These are phyloP conservation scores for Paramecium sonneborni DNA, from an alignment of 73 alveolate species.

Conservation along the genomic window DNA sequence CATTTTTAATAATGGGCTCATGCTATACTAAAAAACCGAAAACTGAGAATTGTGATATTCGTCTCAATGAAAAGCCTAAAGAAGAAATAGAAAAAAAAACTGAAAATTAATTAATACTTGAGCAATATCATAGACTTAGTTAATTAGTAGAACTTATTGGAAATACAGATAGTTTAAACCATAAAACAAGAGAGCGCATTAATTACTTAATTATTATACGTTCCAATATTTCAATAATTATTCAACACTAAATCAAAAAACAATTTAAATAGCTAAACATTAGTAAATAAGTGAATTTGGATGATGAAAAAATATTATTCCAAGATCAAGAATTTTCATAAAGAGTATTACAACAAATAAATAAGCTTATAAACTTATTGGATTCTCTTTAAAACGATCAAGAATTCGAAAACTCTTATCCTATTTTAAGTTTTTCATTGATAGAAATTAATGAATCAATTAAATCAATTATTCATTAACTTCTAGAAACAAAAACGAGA, in stretches of 20 bases:
- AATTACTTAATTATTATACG: constrained; percentile 11
- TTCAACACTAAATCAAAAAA: constrained; percentile 2
- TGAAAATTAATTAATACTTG: not conserved
- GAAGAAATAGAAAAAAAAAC: not conserved
- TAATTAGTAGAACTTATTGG: constrained; percentile 25
- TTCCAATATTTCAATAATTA: constrained; percentile 20
- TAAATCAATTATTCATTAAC: not conserved
- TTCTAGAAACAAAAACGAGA: constrained; percentile 24
- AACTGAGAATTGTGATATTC: not conserved
- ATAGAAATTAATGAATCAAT: not conserved
- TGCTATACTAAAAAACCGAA: constrained; percentile 16
- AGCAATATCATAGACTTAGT: constrained; percentile 23
- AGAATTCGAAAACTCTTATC: constrained; percentile 22
- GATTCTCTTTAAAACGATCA: not conserved
- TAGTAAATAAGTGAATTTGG: not conserved
- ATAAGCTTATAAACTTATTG: not conserved
- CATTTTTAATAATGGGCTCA: constrained; percentile 38
- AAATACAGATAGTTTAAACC: not conserved
- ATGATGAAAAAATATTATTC: not conserved
- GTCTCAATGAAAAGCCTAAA: not conserved
- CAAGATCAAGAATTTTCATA: not conserved
- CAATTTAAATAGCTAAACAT: not conserved
- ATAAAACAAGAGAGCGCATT: constrained; percentile 3
- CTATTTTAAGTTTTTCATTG: not conserved
- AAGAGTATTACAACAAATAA: not conserved